A percentile compares a stretch with the other conserved stretches of the same genome.
phyloP scores from a whole-genome alignment of 1,139 yeast species.

The Sugiyamaella novakii region DNA sequence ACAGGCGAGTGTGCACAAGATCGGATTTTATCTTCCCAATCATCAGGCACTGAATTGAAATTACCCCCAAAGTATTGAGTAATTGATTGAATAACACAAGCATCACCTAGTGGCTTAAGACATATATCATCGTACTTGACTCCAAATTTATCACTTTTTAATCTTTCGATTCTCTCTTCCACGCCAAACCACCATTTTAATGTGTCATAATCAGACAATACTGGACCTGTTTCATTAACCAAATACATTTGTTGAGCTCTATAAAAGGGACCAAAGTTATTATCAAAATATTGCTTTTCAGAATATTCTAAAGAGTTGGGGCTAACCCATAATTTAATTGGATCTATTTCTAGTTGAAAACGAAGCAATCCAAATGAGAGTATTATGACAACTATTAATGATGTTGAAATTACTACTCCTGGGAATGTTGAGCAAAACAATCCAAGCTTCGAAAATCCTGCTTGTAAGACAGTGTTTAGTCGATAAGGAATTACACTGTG shows the following conservation, averaged over 20 bases:
- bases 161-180: constrained; percentile 56
- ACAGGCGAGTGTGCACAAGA: constrained; percentile 81
- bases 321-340: constrained; percentile 88
- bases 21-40: constrained; percentile 58
- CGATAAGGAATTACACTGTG: constrained; percentile 42
- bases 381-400: constrained; percentile 49
- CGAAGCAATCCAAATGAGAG: constrained; percentile 57
- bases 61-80: constrained; percentile 85
- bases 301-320: constrained; percentile 70
- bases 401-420: constrained; percentile 50
- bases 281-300: constrained; percentile 72
- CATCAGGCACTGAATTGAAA: constrained; percentile 52
- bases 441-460: constrained; percentile 53
- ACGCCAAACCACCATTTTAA: constrained; percentile 86
- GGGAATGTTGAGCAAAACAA: constrained; percentile 51
- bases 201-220: constrained; percentile 59
- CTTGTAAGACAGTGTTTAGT: constrained; percentile 50
- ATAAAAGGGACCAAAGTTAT: constrained; percentile 87
- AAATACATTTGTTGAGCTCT: constrained; percentile 83
- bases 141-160: constrained; percentile 30
- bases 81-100: constrained; percentile 87
- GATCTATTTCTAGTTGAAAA: constrained; percentile 71
- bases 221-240: constrained; percentile 67
- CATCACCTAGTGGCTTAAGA: constrained; percentile 70
- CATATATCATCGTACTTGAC: constrained; percentile 63